Evolutionary conservation across 164 flowering plant genomes (phyloP), one percentile per base, ranked within the genome.

Genomic region (Vitis rupestris): DNA sequence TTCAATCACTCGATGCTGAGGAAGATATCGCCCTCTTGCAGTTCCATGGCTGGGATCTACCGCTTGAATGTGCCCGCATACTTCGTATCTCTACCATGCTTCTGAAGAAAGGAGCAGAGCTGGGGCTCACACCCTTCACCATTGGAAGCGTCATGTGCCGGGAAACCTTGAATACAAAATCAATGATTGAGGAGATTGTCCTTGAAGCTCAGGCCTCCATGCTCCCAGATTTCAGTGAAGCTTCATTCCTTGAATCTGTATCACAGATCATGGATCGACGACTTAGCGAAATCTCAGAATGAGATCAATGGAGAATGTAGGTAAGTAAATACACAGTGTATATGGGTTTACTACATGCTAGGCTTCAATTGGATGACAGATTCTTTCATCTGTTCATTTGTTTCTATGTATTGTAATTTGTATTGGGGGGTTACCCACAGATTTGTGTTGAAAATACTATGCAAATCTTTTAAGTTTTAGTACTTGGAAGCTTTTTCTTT

Each of bases 71-170:
- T 70, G 88, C 88, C 15, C 88, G 88, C 8, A 74, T 75, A 0
- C 80, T 86, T 47, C 82, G 85, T 23, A 80, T 84, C 68, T 84
- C 90, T 59, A 84, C 90, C 58, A 86, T 86, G 90, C 85, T 86
- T 63, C 72, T 86, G 63, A 86, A 86, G 81, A 86, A 86, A 59
- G 88, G 90, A 1, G 86, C 73, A 1, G 77, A 72, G 65, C 76
- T 73, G 72, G 84, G 84, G 56, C 81, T 86, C 59, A 83, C 84
- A 0, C 85, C 88, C 8, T 83, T 69, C 57, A 70, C 67, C 64
- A 86, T 86, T n/a, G 90, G 88, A 70, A 83, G 56, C 78, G 71
- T 84, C 61, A 86, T 86, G 88, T 81, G 87, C 77, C 74, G 90
- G 37, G 83, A 81, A 60, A 82, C 76, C 31, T 59, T 84, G 75